Base-by-base conservation (phyloP, 2,329 filamentous ascomycete species). In the Trichoderma citrinoviride region DNA sequence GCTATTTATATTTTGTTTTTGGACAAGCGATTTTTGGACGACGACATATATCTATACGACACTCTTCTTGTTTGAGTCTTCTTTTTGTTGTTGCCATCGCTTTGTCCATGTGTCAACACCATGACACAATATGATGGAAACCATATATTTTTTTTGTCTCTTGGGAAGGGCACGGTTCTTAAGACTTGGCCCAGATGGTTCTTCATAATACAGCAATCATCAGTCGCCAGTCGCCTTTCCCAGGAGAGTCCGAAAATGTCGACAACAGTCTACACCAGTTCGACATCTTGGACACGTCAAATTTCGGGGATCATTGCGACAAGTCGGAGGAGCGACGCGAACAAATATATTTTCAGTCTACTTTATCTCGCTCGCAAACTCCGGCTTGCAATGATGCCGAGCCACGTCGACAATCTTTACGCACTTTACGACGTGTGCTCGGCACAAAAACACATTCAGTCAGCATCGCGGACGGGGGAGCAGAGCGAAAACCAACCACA, bases 371-470 rank as follows among this genome's bases (percentile, higher is more conserved):
- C 47, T 23, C 19, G n/a, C 58, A 37, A n/a, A 37, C 33, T 43
- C 37, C 60, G n/a, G 8, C 33, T 54, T 43, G 60, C 50, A 49
- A 62, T 63, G 61, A 33, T 49, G 61, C 55, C 52, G 50, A 44
- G 47, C 23, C 19, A 40, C 40, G 27, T 63, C 61, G 21, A 46
- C 37, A 40, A 40, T 53, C 23, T n/a, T n/a, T 5, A 57, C n/a
- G 21, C 14, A 37, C 12, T 43, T 21, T 21, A 63, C 27, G 50
- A 47, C 29, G 37, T 47, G 61, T 29, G n/a, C 41, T 46, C 41
- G 50, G 33, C 50, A n/a, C n/a, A n/a, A 46, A 25, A 43, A 62
- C 40, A 37, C 33, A 63, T 49, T 37, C 49, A 54, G 46, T 61
- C 58, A 44, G 58, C 58, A 61, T 7, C 19, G 37, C 58, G 47